Conservation (phyloP, 2,329 filamentous ascomycete species). For the Pseudogymnoascus sp. region DNA sequence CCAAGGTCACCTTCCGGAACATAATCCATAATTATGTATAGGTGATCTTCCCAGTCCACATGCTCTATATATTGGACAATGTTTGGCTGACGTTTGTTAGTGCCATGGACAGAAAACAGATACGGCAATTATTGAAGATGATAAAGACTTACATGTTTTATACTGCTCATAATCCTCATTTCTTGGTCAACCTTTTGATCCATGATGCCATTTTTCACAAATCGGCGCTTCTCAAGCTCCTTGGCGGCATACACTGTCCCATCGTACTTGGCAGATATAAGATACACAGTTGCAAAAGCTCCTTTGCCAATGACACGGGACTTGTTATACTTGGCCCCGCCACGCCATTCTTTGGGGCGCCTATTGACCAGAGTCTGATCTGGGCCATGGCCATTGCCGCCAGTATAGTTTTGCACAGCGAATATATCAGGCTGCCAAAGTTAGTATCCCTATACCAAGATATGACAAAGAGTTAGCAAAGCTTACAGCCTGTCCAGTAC, state of each 20-base stretch:
- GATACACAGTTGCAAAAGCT: slow-evolving; percentile 90
- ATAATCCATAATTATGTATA: slow-evolving; percentile 98
- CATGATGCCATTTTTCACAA: slow-evolving; percentile 84
- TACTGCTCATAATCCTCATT: slow-evolving; percentile 86
- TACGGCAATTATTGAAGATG: slow-evolving; percentile 61
- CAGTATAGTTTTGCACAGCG: not conserved
- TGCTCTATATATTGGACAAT: slow-evolving; percentile 90
- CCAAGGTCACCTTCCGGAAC: slow-evolving; percentile 77
- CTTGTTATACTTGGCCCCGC: slow-evolving; percentile 76
- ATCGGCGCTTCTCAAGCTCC: slow-evolving; percentile 84
- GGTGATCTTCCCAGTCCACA: slow-evolving; percentile 67
- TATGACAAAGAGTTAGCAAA: not conserved
- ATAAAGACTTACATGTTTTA: slow-evolving; percentile 62
- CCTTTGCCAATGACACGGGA: slow-evolving; percentile 79
- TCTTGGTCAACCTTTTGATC: slow-evolving; percentile 94
- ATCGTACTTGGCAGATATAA: slow-evolving; percentile 76
- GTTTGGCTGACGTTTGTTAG: slow-evolving; percentile 50
- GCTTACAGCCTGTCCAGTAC: slow-evolving; percentile 7
- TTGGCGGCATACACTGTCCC: slow-evolving; percentile 84
- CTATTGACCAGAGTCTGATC: slow-evolving; percentile 15
- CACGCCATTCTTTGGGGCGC: slow-evolving; percentile 64
- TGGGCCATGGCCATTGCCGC: not conserved
- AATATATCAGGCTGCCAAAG: slow-evolving; percentile 6
- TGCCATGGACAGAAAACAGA: slow-evolving; percentile 16
- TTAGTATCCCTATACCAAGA: not conserved